A percentile compares a stretch with the other conserved stretches of the same genome.
Evolutionary conservation across 495 filamentous ascomycete genomes (phyloP).

Genomic region (Xylaria grammica): DNA sequence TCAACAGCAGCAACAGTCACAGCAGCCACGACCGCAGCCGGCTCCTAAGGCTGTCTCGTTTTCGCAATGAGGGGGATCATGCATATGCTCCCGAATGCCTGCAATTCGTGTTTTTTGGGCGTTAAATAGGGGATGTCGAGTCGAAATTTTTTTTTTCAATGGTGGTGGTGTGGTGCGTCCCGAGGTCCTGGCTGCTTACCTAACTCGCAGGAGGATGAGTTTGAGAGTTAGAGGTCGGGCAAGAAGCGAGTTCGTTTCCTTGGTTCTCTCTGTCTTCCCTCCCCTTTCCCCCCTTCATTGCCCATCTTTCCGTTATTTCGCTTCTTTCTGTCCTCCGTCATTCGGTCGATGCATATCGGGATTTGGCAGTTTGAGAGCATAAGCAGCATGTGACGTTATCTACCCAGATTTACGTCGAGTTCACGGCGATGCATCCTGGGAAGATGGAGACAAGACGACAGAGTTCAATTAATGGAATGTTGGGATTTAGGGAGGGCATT

Average conservation of each 20-base stretch:
- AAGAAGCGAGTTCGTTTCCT: no score
- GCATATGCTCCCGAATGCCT: not conserved
- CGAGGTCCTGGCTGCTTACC: no score
- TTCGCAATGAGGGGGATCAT: conserved; percentile 9
- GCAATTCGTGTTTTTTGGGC: not conserved
- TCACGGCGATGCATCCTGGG: no score
- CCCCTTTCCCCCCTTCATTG: not conserved
- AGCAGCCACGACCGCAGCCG: conserved; percentile 12
- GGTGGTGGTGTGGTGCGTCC: no score
- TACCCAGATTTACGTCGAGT: no score
- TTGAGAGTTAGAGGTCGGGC: not conserved
- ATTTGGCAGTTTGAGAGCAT: no score
- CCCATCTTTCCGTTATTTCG: not conserved
- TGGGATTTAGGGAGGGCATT: no score
- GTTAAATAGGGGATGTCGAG: not conserved
- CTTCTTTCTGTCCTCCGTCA: not conserved
- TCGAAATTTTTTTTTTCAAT: no score
- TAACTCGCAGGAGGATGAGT: no score
- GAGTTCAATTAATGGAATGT: no score
- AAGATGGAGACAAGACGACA: no score
- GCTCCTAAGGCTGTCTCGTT: conserved; percentile 2
- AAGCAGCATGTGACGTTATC: no score
- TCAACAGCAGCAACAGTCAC: conserved; percentile 14
- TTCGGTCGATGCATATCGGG: not conserved
- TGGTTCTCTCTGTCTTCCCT: not conserved